Conservation (phyloP, 2,329 filamentous ascomycete species). For the Biscogniauxia marginata region DNA sequence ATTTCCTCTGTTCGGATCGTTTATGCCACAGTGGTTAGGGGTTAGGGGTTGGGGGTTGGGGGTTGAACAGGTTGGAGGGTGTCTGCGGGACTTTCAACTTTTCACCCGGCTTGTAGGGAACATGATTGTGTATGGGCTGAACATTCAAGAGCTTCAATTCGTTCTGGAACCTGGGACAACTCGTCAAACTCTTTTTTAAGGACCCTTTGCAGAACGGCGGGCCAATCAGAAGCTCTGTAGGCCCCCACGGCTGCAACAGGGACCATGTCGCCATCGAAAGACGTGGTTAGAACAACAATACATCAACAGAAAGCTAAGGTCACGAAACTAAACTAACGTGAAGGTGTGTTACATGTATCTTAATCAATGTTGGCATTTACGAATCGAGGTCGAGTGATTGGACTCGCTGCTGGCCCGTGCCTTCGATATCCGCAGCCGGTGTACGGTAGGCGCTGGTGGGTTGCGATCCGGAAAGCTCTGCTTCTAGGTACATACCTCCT, state of each 20-base stretch:
- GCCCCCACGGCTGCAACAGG: constrained; percentile 2
- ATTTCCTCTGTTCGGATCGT: background rate
- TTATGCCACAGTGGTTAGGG: background rate
- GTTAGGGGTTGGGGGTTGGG: background rate
- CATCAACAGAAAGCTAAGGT: background rate
- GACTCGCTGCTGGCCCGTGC: background rate
- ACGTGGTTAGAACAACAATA: constrained; percentile 1
- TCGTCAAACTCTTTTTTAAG: background rate
- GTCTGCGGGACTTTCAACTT: background rate
- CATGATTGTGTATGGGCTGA: background rate
- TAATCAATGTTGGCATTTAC: background rate
- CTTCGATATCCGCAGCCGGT: background rate
- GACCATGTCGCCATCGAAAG: constrained; percentile 5
- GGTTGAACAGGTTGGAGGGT: background rate
- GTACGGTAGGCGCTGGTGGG: too few relatives aligned
- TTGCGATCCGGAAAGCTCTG: background rate
- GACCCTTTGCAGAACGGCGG: background rate
- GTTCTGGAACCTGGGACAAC: background rate
- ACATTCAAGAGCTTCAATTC: background rate
- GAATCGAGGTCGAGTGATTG: too few relatives aligned
- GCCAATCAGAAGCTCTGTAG: constrained; percentile 20
- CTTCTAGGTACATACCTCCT: background rate
- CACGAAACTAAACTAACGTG: background rate
- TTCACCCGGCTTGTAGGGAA: background rate
- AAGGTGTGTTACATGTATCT: background rate